A percentile compares a stretch with the other conserved stretches of the same genome.
These are phyloP conservation scores for Rhododendron williamsianum DNA, from an alignment of 148 eudicot genomes.

Conservation along the genomic window DNA sequence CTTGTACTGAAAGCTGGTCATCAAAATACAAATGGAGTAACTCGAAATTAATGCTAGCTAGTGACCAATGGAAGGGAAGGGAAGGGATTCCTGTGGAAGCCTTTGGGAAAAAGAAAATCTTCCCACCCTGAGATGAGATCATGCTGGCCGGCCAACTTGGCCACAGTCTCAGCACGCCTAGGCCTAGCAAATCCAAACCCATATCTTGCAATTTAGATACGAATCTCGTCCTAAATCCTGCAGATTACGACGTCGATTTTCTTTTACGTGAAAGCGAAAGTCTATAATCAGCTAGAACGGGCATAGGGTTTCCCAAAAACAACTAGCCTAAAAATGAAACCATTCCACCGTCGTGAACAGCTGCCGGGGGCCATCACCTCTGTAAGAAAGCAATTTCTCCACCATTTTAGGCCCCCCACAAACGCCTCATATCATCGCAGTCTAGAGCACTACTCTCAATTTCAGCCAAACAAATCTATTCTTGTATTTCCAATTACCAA, in stretches of 20 bases:
- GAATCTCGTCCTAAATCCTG: constrained; percentile 9
- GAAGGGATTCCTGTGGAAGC: not conserved
- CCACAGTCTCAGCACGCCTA: not conserved
- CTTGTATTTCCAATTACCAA: no score
- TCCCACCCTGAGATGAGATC: not conserved
- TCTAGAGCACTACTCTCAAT: no score
- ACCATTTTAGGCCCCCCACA: not conserved
- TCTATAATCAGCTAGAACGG: no score
- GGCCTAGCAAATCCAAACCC: not conserved
- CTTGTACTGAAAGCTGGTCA: not conserved
- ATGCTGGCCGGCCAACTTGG: not conserved
- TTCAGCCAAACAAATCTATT: no score
- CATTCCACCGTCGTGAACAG: not conserved
- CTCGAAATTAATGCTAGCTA: not conserved
- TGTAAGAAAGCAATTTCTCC: not conserved
- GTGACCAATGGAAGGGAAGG: not conserved
- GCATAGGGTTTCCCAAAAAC: no score
- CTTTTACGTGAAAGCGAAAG: not conserved
- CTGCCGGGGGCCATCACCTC: not conserved
- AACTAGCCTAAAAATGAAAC: no score
- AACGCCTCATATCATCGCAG: no score
- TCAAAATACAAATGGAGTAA: not conserved
- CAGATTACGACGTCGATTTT: not conserved
- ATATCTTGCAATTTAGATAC: constrained; percentile 9
- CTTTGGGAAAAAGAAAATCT: not conserved